Conservation (phyloP, 148 eudicot genomes). For the Drosera capensis region DNA sequence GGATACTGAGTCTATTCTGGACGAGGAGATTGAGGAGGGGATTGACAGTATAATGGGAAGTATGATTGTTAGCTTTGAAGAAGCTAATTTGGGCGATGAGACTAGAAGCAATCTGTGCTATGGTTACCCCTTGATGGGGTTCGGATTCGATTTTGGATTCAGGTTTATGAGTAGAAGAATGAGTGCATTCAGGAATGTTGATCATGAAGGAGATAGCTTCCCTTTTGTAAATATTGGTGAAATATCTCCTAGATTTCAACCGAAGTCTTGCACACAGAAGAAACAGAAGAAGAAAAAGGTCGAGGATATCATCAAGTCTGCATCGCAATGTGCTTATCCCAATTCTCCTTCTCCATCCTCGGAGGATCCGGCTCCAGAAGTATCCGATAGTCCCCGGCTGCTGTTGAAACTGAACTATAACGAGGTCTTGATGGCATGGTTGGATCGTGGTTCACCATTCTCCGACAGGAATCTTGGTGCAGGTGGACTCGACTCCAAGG, state of each 20-base stretch:
- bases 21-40: slow-evolving; percentile 1
- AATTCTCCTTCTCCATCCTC: background rate
- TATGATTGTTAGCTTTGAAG: background rate
- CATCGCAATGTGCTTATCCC: background rate
- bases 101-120: background rate
- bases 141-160: background rate
- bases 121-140: background rate
- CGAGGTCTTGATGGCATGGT: background rate
- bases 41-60: background rate
- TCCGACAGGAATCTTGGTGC: background rate
- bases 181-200: background rate
- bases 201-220: background rate
- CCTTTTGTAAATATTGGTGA: background rate
- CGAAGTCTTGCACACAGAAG: background rate
- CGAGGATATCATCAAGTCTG: background rate
- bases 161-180: background rate
- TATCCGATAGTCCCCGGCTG: background rate
- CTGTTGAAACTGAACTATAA: background rate
- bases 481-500: background rate
- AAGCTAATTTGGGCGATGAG: background rate
- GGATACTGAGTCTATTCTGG: background rate
- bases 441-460: background rate
- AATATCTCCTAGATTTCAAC: background rate
- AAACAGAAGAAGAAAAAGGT: background rate
- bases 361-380: background rate